These are phyloP conservation scores for Vanilla planifolia DNA, from an alignment of 106 monocot genomes.

Conservation along the genomic window DNA sequence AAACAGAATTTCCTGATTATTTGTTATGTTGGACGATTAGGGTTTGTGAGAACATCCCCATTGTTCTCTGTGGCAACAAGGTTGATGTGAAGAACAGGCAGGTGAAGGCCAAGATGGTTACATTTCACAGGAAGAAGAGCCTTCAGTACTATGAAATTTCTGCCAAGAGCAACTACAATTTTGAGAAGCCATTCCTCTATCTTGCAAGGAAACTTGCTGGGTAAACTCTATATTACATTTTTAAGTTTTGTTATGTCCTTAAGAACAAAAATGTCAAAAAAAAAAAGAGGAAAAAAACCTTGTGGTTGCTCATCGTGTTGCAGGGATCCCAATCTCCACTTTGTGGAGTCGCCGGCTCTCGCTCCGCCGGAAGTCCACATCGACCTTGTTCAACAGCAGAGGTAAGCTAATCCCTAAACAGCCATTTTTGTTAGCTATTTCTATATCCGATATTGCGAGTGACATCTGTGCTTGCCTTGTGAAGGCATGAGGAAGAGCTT, in stretches of 20 bases:
- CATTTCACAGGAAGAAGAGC: slow-evolving; percentile 46
- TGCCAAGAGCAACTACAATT: slow-evolving; percentile 46
- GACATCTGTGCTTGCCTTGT: background rate
- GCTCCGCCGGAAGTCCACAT: slow-evolving; percentile 59
- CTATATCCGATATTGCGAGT: background rate
- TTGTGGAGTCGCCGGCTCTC: slow-evolving; percentile 56
- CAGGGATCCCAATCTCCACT: slow-evolving; percentile 53
- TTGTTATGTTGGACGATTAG: background rate
- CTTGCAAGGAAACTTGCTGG: slow-evolving; percentile 47
- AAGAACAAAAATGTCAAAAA: too few species aligned
- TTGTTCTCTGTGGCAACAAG: slow-evolving; percentile 40
- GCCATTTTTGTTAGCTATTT: too few species aligned
- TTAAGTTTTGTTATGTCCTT: too few species aligned
- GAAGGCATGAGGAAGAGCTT: slow-evolving; percentile 46
- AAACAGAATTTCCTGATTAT: too few species aligned
- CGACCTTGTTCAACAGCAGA: slow-evolving; percentile 37
- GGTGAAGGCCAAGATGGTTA: slow-evolving; percentile 36
- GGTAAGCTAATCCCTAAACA: too few species aligned
- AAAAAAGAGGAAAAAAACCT: too few species aligned
- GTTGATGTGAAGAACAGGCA: slow-evolving; percentile 47
- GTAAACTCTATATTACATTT: slow-evolving; percentile 1
- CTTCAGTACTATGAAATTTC: slow-evolving; percentile 46
- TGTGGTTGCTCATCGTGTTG: background rate
- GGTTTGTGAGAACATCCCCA: slow-evolving; percentile 40
- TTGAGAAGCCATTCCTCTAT: slow-evolving; percentile 40